Base-by-base conservation (phyloP, 2,329 filamentous ascomycete species). In the Aspergillus neoniger region DNA sequence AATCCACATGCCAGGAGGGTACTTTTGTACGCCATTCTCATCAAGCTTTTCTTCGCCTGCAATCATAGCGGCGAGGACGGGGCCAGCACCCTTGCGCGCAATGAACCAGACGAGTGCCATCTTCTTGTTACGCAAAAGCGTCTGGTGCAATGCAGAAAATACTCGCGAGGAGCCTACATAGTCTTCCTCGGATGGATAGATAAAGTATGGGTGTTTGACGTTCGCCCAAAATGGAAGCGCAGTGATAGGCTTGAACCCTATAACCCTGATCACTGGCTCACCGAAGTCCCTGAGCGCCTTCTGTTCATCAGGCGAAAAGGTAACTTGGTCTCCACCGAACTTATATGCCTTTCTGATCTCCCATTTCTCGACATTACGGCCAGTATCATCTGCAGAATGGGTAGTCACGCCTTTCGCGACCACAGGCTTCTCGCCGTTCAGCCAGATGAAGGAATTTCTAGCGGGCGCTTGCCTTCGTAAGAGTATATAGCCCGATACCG, bases 271-370 rank as follows among this genome's bases (percentile, higher is more conserved):
- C 12, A 91, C 82, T 0, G 92, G 91, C 1, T 90, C 83, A 2
- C 93, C 94, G 69, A 96, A 96, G 66, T 91, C 81, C 63, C 88
- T 88, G 60, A 99, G 82, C 19, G 84, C 80, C 60, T 88, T 89
- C 62, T 94, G 87, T 74, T 99, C 94, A 36, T 97, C 92, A 0
- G 88, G 85, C 0, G 88, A 88, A 74, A 99, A 99, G 52, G 89
- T 85, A 50, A 99, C 86, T 51, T 92, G 92, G 66, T 96, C 91
- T 41, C 92, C 93, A 12, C 94, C 95, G 71, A 98, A 98, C 69
- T 95, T 97, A 81, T 95, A 99, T 0, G 94, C 95, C 76, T 95
- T 97, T 61, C 90, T 90, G 19, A 96, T 85, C 69, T 98, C 92
- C 3, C 79, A 79, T 67, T 93, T 93, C 64, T 96, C 89, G 0